Evolutionary conservation across 805 yeast species (phyloP).

Genomic region (Wickerhamiella spandovensis): DNA sequence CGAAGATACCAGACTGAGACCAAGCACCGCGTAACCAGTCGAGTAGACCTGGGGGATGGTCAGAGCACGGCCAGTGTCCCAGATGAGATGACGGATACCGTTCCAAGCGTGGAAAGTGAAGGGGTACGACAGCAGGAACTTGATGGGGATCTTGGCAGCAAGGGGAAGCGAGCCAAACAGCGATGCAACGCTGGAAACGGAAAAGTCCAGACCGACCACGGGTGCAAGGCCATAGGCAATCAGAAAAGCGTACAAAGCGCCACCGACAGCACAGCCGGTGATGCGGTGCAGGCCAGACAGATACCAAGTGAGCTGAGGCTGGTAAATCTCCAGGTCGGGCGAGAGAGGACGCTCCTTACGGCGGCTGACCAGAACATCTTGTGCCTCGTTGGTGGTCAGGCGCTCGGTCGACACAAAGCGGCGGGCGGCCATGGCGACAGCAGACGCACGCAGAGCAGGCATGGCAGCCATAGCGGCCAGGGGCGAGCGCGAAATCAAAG

Average conservation of each 20-base stretch:
- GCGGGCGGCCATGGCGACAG: not conserved
- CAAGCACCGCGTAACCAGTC: constrained; percentile 80
- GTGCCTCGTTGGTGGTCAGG: constrained; percentile 50
- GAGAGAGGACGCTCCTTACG: constrained; percentile 80
- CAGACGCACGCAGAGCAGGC: not conserved
- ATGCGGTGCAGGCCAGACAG: constrained; percentile 77
- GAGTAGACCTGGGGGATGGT: constrained; percentile 78
- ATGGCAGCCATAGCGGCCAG: not conserved
- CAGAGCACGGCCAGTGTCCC: constrained; percentile 82
- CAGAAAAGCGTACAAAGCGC: constrained; percentile 65
- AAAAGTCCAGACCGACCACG: constrained; percentile 41
- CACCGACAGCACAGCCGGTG: constrained; percentile 73
- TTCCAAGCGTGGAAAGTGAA: constrained; percentile 77
- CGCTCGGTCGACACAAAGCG: constrained; percentile 27
- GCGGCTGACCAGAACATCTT: constrained; percentile 61
- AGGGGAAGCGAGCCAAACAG: constrained; percentile 52
- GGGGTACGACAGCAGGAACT: constrained; percentile 64
- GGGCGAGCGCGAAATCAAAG: not conserved
- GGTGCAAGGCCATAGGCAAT: constrained; percentile 61
- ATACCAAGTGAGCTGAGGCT: constrained; percentile 79
- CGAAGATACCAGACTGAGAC: constrained; percentile 43
- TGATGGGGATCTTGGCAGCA: constrained; percentile 45
- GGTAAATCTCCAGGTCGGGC: constrained; percentile 80
- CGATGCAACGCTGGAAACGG: constrained; percentile 39
- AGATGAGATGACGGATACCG: constrained; percentile 83